A percentile compares a stretch with the other conserved stretches of the same genome.
These are phyloP conservation scores for Dichotomocladium elegans DNA, from an alignment of 371 early-diverging fungal species.

Conservation along the genomic window DNA sequence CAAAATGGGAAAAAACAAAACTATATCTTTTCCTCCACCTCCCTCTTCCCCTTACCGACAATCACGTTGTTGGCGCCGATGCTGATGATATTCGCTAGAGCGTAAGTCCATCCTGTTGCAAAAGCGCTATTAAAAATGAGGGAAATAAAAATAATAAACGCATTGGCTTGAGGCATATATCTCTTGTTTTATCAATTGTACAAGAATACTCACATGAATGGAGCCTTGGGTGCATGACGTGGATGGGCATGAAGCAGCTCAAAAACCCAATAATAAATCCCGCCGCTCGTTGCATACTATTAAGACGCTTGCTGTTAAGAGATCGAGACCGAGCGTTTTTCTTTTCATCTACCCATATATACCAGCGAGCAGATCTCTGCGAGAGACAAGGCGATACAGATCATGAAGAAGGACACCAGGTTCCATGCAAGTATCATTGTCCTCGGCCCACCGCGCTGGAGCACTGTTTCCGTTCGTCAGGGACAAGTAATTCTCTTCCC, in stretches of 20 bases:
- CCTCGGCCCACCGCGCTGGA: slow-evolving; percentile 41
- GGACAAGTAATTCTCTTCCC: neutral
- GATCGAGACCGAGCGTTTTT: too few relatives aligned
- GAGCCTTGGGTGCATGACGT: slow-evolving; percentile 12
- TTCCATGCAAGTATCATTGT: slow-evolving; percentile 54
- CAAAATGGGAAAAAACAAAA: neutral
- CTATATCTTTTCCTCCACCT: neutral
- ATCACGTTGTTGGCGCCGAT: slow-evolving; percentile 41
- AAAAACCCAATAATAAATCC: slow-evolving; percentile 61
- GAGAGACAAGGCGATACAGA: slow-evolving; percentile 60
- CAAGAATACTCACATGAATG: slow-evolving; percentile 36
- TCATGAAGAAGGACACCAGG: slow-evolving; percentile 55
- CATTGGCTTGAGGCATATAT: neutral
- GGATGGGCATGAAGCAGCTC: slow-evolving; percentile 24
- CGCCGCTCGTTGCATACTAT: slow-evolving; percentile 63
- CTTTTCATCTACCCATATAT: neutral
- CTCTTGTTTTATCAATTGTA: neutral
- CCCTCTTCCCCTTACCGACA: slow-evolving; percentile 19
- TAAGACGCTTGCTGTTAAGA: neutral
- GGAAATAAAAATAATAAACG: neutral
- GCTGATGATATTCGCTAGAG: slow-evolving; percentile 33
- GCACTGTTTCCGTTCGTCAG: slow-evolving; percentile 7
- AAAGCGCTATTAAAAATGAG: slow-evolving; percentile 29
- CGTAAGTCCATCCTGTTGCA: slow-evolving; percentile 43
- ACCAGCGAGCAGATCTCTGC: slow-evolving; percentile 70